phyloP scores from a whole-genome alignment of 768 basidiomycete genomes.

The Kwoniella heveanensis region DNA sequence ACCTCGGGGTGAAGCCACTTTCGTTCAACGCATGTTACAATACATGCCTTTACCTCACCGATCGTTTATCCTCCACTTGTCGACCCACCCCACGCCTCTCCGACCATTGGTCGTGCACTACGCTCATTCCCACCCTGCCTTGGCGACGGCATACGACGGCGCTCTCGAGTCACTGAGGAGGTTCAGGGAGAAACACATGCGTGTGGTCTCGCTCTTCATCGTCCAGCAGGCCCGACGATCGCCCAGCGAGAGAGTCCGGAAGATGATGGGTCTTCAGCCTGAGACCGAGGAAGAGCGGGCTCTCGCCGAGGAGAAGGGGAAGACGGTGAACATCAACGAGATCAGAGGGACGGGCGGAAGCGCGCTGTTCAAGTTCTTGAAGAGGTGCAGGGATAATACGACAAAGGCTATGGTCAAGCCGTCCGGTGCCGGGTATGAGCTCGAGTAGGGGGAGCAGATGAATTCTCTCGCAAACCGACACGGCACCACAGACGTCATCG shows the following conservation, averaged over 20 bases:
- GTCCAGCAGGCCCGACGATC: conserved; percentile 72
- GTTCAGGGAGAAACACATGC: conserved; percentile 85
- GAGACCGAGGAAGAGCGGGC: conserved; percentile 20
- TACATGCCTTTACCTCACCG: conserved; percentile 93
- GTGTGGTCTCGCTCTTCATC: conserved; percentile 82
- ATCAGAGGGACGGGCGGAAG: conserved; percentile 89
- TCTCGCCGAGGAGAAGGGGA: conserved; percentile 22
- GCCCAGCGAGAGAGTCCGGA: conserved; percentile 46
- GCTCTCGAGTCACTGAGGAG: conserved; percentile 77
- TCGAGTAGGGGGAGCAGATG: conserved; percentile 18
- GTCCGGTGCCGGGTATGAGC: conserved; percentile 34
- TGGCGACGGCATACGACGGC: conserved; percentile 67
- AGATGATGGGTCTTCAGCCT: conserved; percentile 32
- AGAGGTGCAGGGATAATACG: conserved; percentile 88
- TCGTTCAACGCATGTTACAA: conserved; percentile 82
- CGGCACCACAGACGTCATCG: no score
- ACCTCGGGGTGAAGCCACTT: conserved; percentile 57
- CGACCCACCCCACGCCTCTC: conserved; percentile 69
- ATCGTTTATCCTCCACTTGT: conserved; percentile 70
- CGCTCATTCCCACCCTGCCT: conserved; percentile 37
- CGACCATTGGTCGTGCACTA: conserved; percentile 61
- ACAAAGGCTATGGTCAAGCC: conserved; percentile 55
- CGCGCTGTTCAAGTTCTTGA: conserved; percentile 75
- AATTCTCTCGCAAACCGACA: not conserved
- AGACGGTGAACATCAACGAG: conserved; percentile 55